phyloP scores from a whole-genome alignment of 2,329 filamentous ascomycete genomes.

The Alternaria consortialis region DNA sequence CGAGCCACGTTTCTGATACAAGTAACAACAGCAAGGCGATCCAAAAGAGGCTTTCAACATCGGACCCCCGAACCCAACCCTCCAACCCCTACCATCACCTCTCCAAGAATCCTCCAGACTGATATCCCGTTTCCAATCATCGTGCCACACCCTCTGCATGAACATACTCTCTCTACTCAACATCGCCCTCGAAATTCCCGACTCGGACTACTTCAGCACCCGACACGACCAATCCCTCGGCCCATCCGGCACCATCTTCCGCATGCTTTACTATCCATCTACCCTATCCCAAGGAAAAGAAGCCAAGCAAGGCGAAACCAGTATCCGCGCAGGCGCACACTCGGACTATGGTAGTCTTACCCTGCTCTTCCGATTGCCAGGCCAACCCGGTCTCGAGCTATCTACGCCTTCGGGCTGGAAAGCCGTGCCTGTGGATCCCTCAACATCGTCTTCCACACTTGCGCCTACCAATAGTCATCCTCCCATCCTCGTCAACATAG shows the following conservation, averaged over 20 bases:
- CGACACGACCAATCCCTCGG: constrained; percentile 65
- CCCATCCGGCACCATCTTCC: constrained; percentile 61
- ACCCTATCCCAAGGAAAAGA: constrained; percentile 34
- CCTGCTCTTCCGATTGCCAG: constrained; percentile 82
- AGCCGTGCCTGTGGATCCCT: constrained; percentile 56
- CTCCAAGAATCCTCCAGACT: constrained; percentile 68
- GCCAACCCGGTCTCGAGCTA: constrained; percentile 88
- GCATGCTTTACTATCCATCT: constrained; percentile 63
- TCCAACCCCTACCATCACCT: constrained; percentile 77
- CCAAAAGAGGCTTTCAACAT: constrained; percentile 90
- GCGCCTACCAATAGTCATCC: constrained; percentile 5
- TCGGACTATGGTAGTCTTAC: constrained; percentile 81
- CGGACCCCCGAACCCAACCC: constrained; percentile 71
- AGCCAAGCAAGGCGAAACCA: constrained; percentile 47
- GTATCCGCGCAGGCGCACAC: constrained; percentile 89
- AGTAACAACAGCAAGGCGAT: constrained; percentile 71
- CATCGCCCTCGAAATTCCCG: constrained; percentile 70
- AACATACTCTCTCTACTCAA: constrained; percentile 80
- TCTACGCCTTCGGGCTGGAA: constrained; percentile 64
- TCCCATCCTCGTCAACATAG: constrained; percentile 69
- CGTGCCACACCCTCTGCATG: constrained; percentile 77
- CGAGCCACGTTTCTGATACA: background rate
- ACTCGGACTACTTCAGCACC: constrained; percentile 66
- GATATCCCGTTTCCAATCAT: constrained; percentile 71
- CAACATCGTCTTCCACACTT: constrained; percentile 64